Evolutionary conservation across 2,329 filamentous ascomycete genomes (phyloP).

Genomic region (Phaeosphaeriaceae sp.): DNA sequence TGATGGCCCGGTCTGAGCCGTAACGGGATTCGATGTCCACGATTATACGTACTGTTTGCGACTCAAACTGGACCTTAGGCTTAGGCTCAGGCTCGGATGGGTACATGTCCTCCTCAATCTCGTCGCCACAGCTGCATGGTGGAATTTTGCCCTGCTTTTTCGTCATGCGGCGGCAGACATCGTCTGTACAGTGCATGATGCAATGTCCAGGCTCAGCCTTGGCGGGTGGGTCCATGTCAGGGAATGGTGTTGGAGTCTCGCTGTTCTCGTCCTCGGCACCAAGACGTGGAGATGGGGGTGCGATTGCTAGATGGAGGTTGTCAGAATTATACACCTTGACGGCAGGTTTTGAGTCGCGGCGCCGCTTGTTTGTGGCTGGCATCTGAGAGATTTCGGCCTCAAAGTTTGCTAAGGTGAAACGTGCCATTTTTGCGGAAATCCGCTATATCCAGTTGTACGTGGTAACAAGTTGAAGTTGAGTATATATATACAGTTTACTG

Average conservation of each 20-base stretch:
- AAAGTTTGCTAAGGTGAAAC: no score
- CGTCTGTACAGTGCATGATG: neutral
- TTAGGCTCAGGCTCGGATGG: neutral
- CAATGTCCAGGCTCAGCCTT: neutral
- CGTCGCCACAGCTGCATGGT: neutral
- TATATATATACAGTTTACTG: no score
- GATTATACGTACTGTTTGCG: neutral
- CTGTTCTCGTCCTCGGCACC: neutral
- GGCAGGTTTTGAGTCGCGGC: neutral
- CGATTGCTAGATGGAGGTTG: neutral
- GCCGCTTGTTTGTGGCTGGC: neutral
- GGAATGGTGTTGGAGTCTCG: slow-evolving; percentile 8
- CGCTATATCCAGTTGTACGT: no score
- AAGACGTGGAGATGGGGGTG: slow-evolving; percentile 9
- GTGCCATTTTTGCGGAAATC: no score
- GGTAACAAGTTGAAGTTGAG: no score
- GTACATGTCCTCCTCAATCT: neutral
- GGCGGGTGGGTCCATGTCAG: neutral
- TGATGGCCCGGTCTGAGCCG: no score
- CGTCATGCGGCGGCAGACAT: neutral
- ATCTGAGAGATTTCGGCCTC: neutral
- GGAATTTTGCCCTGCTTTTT: neutral
- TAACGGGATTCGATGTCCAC: neutral
- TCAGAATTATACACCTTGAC: neutral
- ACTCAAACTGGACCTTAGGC: neutral